Evolutionary conservation across 768 basidiomycete genomes (phyloP), one percentile per base, ranked within the genome.

Genomic region (Guyanaporus albipodus): DNA sequence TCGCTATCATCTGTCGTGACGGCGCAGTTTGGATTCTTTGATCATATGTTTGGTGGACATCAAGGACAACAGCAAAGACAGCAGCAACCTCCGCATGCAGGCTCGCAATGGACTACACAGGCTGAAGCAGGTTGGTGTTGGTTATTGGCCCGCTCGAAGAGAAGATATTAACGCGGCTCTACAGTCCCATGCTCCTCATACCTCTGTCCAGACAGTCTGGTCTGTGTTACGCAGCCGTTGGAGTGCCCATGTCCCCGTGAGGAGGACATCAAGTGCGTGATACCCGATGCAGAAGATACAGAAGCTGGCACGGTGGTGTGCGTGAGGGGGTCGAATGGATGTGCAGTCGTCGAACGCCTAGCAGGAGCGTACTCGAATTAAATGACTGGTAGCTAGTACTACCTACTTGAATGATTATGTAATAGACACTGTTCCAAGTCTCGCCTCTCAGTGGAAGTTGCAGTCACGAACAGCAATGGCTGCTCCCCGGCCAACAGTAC

Each of bases 1-100:
- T 61, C 53, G 9, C 33, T 64, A 14, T 52, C 67, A 14, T 66
- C 70, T 19, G 37, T 71, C 35, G 76, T 64, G 26, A 67, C 70
- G 14, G 83, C 80, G n/a, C 86, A 90, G 57, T 90, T 89, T 63
- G 74, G 79, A 37, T 86, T 88, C 66, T 91, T 91, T 58, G 80
- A 85, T 50, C 79, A 83, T 33, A 82, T 89, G 78, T 90, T 87
- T 57, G 78, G 80, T 27, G 55, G 55, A 33, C 72, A 77, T 19
- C 77, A 78, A 31, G 52, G 40, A 19, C 67, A 68, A 29, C 81
- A 83, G 11, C 79, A 83, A 43, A 22, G 29, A 21, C 75, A 78
- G 17, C 81, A 83, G 32, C 78, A 76, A 41, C 73, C 47, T 17
- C 27, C 52, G 11, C 46, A 75, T 19, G 63, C 73, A 34, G 76